Percentiles rank a stretch among this genome's conserved stretches.
Evolutionary conservation across 2,329 filamentous ascomycete species (phyloP).

Genomic region (Aspergillus neotritici): DNA sequence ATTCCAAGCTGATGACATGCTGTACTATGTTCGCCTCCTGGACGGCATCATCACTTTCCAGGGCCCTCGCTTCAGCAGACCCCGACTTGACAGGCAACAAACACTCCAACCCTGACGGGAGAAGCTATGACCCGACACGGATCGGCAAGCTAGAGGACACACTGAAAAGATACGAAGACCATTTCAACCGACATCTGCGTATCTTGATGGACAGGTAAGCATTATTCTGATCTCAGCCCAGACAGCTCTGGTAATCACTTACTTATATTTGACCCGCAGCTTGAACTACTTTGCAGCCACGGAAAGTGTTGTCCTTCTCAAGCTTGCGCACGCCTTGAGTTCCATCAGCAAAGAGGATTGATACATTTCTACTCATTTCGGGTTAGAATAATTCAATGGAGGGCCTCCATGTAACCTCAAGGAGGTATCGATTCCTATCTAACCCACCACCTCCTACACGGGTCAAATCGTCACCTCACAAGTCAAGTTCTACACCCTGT

Average conservation of each 20-base stretch:
- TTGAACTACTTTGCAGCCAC: conserved; percentile 96
- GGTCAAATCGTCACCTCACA: too few relatives aligned
- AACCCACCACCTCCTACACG: too few relatives aligned
- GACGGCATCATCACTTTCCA: conserved; percentile 70
- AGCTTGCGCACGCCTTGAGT: conserved; percentile 51
- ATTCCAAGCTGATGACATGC: conserved; percentile 93
- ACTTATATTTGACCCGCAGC: conserved; percentile 15
- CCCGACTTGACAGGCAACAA: conserved; percentile 57
- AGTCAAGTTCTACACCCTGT: too few relatives aligned
- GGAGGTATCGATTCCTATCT: not conserved
- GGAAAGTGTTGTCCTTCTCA: conserved; percentile 89
- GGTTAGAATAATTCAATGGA: not conserved
- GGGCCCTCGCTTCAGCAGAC: conserved; percentile 77
- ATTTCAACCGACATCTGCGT: conserved; percentile 86
- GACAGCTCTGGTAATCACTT: too few relatives aligned
- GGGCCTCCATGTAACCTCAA: not conserved
- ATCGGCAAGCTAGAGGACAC: conserved; percentile 79
- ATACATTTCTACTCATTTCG: conserved; percentile 8
- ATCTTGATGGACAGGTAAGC: conserved; percentile 75
- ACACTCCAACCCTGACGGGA: conserved; percentile 27
- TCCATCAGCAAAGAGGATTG: conserved; percentile 40
- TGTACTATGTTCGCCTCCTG: conserved; percentile 92
- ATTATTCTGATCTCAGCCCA: not conserved
- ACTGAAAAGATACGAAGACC: conserved; percentile 84
- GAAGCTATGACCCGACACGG: conserved; percentile 52